These are phyloP conservation scores for Nitzschia putrida DNA, from an alignment of 108 stramenopile genomes.

Conservation along the genomic window DNA sequence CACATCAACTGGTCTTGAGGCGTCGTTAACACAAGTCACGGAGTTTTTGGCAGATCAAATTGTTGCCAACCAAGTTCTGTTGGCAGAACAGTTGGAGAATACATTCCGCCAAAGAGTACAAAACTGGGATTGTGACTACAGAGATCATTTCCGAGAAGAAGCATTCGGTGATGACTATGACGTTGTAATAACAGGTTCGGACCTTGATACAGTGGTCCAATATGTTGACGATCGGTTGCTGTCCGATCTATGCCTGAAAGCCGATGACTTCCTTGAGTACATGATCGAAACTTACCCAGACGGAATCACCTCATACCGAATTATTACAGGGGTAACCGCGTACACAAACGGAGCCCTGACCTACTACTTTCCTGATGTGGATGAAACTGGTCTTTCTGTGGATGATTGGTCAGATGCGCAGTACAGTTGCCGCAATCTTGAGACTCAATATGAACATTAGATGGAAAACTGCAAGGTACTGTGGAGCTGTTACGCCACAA, in stretches of 20 bases:
- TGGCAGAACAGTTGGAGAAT: slow-evolving; percentile 29
- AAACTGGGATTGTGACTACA: slow-evolving; percentile 42
- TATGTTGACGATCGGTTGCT: slow-evolving; percentile 42
- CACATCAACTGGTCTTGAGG: slow-evolving; percentile 15
- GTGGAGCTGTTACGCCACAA: no score
- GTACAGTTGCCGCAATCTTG: slow-evolving; percentile 17
- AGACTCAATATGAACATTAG: not conserved
- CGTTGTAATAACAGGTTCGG: slow-evolving; percentile 10
- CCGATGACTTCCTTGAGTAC: slow-evolving; percentile 30
- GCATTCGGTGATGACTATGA: slow-evolving; percentile 16
- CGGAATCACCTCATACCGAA: slow-evolving; percentile 3
- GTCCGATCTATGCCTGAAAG: slow-evolving; percentile 40
- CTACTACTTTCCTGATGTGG: slow-evolving; percentile 18
- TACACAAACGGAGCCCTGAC: slow-evolving; percentile 10
- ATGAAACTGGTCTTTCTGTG: slow-evolving; percentile 1
- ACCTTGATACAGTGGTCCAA: slow-evolving; percentile 13
- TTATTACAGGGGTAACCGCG: slow-evolving; percentile 3
- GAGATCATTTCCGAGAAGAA: slow-evolving; percentile 31
- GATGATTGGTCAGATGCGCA: slow-evolving; percentile 18
- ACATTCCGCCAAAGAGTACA: slow-evolving; percentile 26
- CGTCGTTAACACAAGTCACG: slow-evolving; percentile 16
- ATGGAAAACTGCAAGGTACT: no score
- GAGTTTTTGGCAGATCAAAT: slow-evolving; percentile 35
- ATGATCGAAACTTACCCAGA: slow-evolving; percentile 9
- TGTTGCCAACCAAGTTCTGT: slow-evolving; percentile 13